Conservation (phyloP, 257 asterid species). For the Nicotiana noctiflora region DNA sequence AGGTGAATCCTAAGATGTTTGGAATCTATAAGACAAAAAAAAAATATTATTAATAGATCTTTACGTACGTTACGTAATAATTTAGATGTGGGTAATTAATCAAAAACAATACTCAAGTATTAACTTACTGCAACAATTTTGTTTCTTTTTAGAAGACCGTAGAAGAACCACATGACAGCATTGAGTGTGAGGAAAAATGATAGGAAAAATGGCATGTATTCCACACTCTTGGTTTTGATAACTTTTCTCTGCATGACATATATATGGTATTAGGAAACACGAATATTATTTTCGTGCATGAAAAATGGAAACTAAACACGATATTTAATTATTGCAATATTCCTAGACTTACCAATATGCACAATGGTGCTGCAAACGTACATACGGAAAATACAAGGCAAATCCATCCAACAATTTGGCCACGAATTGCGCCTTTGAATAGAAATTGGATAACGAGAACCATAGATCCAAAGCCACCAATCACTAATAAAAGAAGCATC, state of each 20-base stretch:
- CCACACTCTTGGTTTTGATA: constrained; percentile 57
- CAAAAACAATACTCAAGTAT: too few relatives aligned
- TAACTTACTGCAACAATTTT: too few relatives aligned
- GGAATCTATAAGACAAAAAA: constrained; percentile 29
- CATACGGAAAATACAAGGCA: constrained; percentile 38
- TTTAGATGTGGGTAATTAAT: too few relatives aligned
- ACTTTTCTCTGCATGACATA: constrained; percentile 38
- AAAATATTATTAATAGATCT: too few relatives aligned
- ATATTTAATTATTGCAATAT: neutral
- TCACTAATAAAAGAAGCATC: constrained; percentile 29
- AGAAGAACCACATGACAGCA: constrained; percentile 65
- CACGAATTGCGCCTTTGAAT: constrained; percentile 28
- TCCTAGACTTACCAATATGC: constrained; percentile 34
- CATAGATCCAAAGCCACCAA: constrained; percentile 36
- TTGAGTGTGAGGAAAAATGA: constrained; percentile 60
- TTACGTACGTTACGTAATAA: too few relatives aligned
- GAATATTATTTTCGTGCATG: neutral
- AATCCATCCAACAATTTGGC: constrained; percentile 43
- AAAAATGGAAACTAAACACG: neutral
- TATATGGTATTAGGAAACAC: neutral
- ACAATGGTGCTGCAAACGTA: constrained; percentile 49
- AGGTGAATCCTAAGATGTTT: constrained; percentile 52
- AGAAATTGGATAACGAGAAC: constrained; percentile 32
- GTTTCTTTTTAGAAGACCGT: constrained; percentile 37
- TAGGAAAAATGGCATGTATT: constrained; percentile 64